A percentile compares a stretch with the other conserved stretches of the same genome.
Evolutionary conservation across 176 grass and related monocot genomes (phyloP).

Genomic region (Aegilops speltoides): DNA sequence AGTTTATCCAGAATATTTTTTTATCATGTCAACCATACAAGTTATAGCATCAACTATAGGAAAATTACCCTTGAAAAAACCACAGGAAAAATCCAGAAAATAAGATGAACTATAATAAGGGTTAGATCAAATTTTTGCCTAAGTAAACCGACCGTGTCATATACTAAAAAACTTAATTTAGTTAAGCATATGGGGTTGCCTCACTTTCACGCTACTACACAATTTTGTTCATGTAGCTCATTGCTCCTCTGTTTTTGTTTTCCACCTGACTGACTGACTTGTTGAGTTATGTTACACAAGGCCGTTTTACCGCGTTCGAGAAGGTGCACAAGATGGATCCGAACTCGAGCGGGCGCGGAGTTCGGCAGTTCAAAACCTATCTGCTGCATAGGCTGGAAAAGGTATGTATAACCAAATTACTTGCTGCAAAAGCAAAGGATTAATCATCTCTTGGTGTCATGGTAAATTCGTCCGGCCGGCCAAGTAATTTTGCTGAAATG

Average conservation of each 20-base stretch:
- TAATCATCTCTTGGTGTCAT: not conserved
- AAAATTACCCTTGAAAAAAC: too few relatives aligned
- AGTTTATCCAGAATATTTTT: too few relatives aligned
- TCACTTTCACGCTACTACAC: not conserved
- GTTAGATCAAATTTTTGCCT: not conserved
- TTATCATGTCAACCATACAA: too few relatives aligned
- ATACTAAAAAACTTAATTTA: not conserved
- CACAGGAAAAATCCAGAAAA: too few relatives aligned
- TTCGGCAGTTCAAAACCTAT: slow-evolving; percentile 95
- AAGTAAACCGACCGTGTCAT: not conserved
- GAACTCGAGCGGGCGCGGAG: slow-evolving; percentile 60
- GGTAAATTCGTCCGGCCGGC: not conserved
- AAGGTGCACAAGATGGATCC: slow-evolving; percentile 74
- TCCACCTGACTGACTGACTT: not conserved
- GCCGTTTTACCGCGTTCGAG: slow-evolving; percentile 90
- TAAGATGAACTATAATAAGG: too few relatives aligned
- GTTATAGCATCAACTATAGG: too few relatives aligned
- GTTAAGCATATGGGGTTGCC: not conserved
- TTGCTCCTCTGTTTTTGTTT: not conserved
- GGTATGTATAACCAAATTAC: slow-evolving; percentile 44
- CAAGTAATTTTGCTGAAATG: not conserved
- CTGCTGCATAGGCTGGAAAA: slow-evolving; percentile 81
- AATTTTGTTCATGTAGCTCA: not conserved
- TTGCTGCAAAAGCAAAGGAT: not conserved
- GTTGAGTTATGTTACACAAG: slow-evolving; percentile 31